phyloP scores from a whole-genome alignment of 2,329 filamentous ascomycete genomes.

The Fusarium chuoi region DNA sequence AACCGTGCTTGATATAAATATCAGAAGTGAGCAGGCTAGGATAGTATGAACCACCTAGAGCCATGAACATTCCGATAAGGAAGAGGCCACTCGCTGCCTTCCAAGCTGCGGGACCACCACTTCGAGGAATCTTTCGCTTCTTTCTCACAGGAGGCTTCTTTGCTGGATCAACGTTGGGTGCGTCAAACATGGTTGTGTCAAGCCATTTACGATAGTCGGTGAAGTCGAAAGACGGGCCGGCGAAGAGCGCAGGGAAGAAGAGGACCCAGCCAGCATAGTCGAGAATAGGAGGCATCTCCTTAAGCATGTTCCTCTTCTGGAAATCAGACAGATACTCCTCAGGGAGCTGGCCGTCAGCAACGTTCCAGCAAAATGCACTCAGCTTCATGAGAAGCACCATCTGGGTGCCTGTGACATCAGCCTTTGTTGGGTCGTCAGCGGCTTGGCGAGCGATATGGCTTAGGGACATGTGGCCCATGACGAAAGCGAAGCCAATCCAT shows the following conservation, averaged over 20 bases:
- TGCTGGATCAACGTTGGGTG: constrained; percentile 81
- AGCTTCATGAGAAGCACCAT: constrained; percentile 99
- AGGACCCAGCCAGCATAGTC: constrained; percentile 92
- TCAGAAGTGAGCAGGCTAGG: constrained; percentile 71
- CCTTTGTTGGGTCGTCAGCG: constrained; percentile 68
- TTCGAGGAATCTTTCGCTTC: constrained; percentile 91
- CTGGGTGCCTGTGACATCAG: constrained; percentile 95
- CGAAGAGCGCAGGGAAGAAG: constrained; percentile 93
- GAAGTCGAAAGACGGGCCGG: constrained; percentile 93
- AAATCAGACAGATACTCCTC: constrained; percentile 83
- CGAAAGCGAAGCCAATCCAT: constrained; percentile 92
- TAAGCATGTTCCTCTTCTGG: constrained; percentile 84
- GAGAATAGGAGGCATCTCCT: constrained; percentile 76
- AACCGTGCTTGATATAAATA: constrained; percentile 72
- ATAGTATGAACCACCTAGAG: constrained; percentile 75
- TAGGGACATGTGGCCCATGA: constrained; percentile 95
- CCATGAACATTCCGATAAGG: constrained; percentile 84
- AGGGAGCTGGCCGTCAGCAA: constrained; percentile 88
- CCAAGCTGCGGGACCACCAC: constrained; percentile 82
- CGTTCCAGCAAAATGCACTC: constrained; percentile 96
- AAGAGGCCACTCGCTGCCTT: constrained; percentile 78
- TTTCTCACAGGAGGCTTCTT: constrained; percentile 88
- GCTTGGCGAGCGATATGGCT: constrained; percentile 88
- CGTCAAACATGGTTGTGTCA: constrained; percentile 92
- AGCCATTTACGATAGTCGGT: constrained; percentile 93